These are phyloP conservation scores for Penicillium goetzii DNA, from an alignment of 495 filamentous ascomycete genomes.

Conservation along the genomic window DNA sequence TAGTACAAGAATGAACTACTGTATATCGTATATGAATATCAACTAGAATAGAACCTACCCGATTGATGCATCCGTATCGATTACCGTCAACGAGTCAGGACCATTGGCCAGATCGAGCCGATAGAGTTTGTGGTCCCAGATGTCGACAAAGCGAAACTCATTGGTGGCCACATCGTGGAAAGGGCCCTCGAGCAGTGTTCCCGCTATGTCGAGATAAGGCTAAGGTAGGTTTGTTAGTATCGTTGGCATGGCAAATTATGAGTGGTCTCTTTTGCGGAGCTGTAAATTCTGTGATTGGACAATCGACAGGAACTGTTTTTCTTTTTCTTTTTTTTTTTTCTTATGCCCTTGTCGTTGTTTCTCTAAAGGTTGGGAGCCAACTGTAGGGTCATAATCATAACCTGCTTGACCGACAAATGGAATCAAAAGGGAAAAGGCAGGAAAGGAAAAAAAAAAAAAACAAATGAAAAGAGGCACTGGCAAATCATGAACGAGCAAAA, in stretches of 20 bases:
- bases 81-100: conserved; percentile 62
- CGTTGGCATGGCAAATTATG: not conserved
- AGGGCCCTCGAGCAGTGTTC: conserved; percentile 80
- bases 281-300: conserved; percentile 23
- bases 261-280: not conserved
- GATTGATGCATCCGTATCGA: conserved; percentile 69
- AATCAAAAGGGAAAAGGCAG: not conserved
- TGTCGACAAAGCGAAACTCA: conserved; percentile 86
- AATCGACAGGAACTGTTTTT: not conserved
- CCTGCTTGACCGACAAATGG: conserved; percentile 24
- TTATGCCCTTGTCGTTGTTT: not conserved
- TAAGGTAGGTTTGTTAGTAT: conserved; percentile 33
- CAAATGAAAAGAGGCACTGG: not conserved
- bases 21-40: not conserved
- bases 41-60: conserved; percentile 42
- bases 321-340: conserved; percentile 7
- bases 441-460: not conserved
- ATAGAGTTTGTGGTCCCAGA: conserved; percentile 78
- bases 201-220: conserved; percentile 77
- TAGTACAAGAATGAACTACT: not conserved
- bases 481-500: conserved; percentile 3
- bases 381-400: not conserved
- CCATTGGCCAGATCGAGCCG: conserved; percentile 68
- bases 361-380: not conserved
- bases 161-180: conserved; percentile 71